These are phyloP conservation scores for Candida labiduridarum DNA, from an alignment of 1,139 yeast species.

Conservation along the genomic window DNA sequence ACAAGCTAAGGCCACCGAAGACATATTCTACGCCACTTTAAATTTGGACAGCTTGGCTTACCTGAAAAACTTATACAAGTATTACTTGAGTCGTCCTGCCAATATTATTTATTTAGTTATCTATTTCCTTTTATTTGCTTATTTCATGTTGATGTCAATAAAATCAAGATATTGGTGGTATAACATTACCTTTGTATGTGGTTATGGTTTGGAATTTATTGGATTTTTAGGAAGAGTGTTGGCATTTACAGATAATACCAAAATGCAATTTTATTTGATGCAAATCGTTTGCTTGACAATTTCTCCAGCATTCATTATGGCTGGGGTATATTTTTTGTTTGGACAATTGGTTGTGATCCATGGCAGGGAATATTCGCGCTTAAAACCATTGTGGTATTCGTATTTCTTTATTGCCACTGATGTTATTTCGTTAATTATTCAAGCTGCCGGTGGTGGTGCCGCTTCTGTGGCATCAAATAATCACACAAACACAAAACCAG, in stretches of 20 bases:
- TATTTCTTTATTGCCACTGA: slow-evolving; percentile 70
- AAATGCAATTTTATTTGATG: slow-evolving; percentile 51
- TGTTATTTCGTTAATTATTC: slow-evolving; percentile 67
- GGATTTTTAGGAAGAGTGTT: slow-evolving; percentile 70
- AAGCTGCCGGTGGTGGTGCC: slow-evolving; percentile 86
- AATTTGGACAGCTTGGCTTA: slow-evolving; percentile 25
- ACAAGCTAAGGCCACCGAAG: slow-evolving; percentile 31
- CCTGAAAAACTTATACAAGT: slow-evolving; percentile 36
- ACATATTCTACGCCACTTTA: slow-evolving; percentile 33
- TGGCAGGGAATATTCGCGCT: slow-evolving; percentile 60
- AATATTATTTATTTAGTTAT: slow-evolving; percentile 27
- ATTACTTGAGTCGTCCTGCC: slow-evolving; percentile 23
- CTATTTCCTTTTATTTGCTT: slow-evolving; percentile 24
- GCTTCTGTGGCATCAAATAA: slow-evolving; percentile 55
- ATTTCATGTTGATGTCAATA: slow-evolving; percentile 24
- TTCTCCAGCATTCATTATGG: slow-evolving; percentile 90
- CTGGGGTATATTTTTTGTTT: slow-evolving; percentile 76
- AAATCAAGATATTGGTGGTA: slow-evolving; percentile 74
- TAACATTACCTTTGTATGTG: slow-evolving; percentile 60
- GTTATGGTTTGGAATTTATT: slow-evolving; percentile 62
- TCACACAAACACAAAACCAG: slow-evolving; percentile 43
- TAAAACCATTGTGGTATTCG: slow-evolving; percentile 78
- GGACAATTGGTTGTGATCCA: slow-evolving; percentile 74
- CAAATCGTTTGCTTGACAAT: slow-evolving; percentile 75
- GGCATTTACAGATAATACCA: slow-evolving; percentile 43